A percentile compares a stretch with the other conserved stretches of the same genome.
phyloP scores from a whole-genome alignment of 2,329 filamentous ascomycete genomes.

The Monascus ruber region DNA sequence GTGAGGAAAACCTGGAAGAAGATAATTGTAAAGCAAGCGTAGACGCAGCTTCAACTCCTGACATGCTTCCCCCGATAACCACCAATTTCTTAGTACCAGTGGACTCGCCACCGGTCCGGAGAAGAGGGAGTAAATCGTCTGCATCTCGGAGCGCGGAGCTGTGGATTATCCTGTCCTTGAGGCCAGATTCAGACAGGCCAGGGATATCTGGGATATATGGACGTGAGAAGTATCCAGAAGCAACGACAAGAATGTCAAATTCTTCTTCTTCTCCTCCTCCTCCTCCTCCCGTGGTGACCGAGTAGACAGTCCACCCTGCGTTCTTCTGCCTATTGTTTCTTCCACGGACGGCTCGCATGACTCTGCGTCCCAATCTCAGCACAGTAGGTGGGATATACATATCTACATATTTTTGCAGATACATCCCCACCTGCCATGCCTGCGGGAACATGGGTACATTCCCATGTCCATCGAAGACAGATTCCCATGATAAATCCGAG shows the following conservation, averaged over 20 bases:
- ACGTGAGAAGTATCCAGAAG: conserved; percentile 65
- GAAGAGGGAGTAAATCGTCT: conserved; percentile 11
- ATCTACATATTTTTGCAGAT: conserved; percentile 54
- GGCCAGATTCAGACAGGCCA: conserved; percentile 11
- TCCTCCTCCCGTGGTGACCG: conserved; percentile 9
- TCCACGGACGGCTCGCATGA: conserved; percentile 19
- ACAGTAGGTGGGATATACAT: conserved; percentile 42
- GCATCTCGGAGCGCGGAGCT: conserved; percentile 56
- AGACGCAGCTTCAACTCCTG: conserved; percentile 64
- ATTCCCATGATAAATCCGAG: conserved; percentile 58
- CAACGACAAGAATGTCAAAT: conserved; percentile 63
- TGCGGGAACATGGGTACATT: conserved; percentile 55
- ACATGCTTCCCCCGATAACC: conserved; percentile 72
- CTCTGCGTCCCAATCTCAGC: conserved; percentile 39
- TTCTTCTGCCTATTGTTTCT: conserved; percentile 4
- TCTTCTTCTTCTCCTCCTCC: conserved; percentile 10
- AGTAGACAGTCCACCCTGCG: conserved; percentile 32
- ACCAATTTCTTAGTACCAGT: conserved; percentile 44
- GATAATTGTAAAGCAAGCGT: conserved; percentile 63
- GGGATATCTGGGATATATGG: conserved; percentile 41
- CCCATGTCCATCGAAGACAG: conserved; percentile 23
- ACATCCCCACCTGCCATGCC: conserved; percentile 65
- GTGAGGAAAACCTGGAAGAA: conserved; percentile 37
- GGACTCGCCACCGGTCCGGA: conserved; percentile 25
- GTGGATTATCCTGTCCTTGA: conserved; percentile 47